These are phyloP conservation scores for Aureobasidium sp. DNA, from an alignment of 2,329 filamentous ascomycete genomes.

Conservation along the genomic window DNA sequence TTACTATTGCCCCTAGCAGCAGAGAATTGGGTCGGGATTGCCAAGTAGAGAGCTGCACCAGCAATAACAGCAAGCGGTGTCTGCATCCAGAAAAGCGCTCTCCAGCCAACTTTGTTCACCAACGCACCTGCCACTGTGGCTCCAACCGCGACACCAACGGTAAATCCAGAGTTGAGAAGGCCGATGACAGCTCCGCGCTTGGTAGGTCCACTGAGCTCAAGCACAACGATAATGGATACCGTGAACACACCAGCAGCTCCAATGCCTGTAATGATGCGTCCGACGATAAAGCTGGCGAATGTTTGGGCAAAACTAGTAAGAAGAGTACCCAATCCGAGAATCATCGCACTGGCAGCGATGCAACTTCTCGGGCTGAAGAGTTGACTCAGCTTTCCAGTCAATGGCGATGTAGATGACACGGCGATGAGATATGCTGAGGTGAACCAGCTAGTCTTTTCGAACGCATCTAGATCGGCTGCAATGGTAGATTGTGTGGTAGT, in stretches of 20 bases:
- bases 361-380: conserved; percentile 65
- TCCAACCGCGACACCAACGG: conserved; percentile 62
- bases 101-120: conserved; percentile 61
- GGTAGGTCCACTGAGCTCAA: conserved; percentile 64
- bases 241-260: conserved; percentile 68
- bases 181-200: conserved; percentile 68
- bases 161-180: conserved; percentile 65
- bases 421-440: conserved; percentile 67
- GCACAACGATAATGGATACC: conserved; percentile 64
- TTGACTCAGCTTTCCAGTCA: conserved; percentile 64
- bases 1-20: conserved; percentile 28
- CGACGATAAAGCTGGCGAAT: conserved; percentile 59
- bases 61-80: conserved; percentile 56
- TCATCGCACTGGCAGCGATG: conserved; percentile 53
- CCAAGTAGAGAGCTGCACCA: conserved; percentile 56
- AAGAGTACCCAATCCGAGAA: conserved; percentile 56
- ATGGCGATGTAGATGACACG: conserved; percentile 54
- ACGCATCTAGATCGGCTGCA: conserved; percentile 66
- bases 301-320: conserved; percentile 56
- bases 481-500: conserved; percentile 74
- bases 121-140: conserved; percentile 64
- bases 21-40: conserved; percentile 50
- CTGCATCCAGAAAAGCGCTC: conserved; percentile 67
- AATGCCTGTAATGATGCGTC: conserved; percentile 60
- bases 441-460: conserved; percentile 71